Percentiles rank a stretch among this genome's conserved stretches.
Evolutionary conservation across 1,284 basidiomycete species (phyloP).

Genomic region (Cryptococcus sp.): DNA sequence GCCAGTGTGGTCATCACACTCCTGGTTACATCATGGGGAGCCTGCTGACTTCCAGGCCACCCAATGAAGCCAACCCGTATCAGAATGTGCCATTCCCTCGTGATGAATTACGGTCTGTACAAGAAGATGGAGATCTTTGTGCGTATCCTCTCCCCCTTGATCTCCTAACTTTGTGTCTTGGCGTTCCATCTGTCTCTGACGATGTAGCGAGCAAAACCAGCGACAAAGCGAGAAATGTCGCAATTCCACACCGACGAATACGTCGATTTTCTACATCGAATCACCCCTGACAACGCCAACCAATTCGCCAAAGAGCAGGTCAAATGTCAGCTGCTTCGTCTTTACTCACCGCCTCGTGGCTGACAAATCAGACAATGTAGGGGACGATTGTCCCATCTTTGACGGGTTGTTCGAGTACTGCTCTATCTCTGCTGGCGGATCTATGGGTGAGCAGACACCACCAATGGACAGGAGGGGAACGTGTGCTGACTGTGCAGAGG

Average conservation of each 20-base stretch:
- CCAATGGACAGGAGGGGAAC: not conserved
- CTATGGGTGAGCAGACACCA: slow-evolving; percentile 96
- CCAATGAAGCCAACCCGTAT: slow-evolving; percentile 93
- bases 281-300: slow-evolving; percentile 79
- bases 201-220: slow-evolving; percentile 93
- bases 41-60: slow-evolving; percentile 30
- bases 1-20: not conserved
- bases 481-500: slow-evolving; percentile 57
- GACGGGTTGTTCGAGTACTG: slow-evolving; percentile 98
- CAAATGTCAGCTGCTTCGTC: slow-evolving; percentile 64
- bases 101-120: slow-evolving; percentile 98
- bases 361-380: slow-evolving; percentile 65
- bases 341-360: not conserved
- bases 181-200: no score
- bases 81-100: slow-evolving; percentile 98
- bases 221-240: slow-evolving; percentile 96
- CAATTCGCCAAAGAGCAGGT: slow-evolving; percentile 90
- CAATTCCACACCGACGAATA: slow-evolving; percentile 94
- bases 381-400: slow-evolving; percentile 97
- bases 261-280: slow-evolving; percentile 78
- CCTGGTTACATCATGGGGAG: no score
- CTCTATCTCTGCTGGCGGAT: slow-evolving; percentile 95
- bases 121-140: slow-evolving; percentile 98
- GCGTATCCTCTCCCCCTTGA: slow-evolving; percentile 41
- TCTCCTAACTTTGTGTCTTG: not conserved